Evolutionary conservation across 176 grass and related monocot genomes (phyloP), one percentile per base, ranked within the genome.

Genomic region (Microstegium vimineum): DNA sequence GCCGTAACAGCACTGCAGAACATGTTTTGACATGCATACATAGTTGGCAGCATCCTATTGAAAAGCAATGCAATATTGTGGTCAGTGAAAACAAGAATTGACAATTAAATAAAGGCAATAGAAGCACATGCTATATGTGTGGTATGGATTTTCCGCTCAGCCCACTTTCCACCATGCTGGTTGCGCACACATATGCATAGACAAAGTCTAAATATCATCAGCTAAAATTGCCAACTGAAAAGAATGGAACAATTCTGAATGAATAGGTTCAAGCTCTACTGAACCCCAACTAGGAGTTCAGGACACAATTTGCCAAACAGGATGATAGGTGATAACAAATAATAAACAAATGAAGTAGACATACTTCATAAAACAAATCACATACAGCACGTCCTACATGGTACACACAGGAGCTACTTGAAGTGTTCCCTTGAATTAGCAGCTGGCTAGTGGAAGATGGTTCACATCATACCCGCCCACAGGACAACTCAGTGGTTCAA

Each of bases 401-500:
- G 17, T 27, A 80, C 15, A 62, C 1, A 14, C 30, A 60, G 16
- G 18, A 62, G 3, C 43, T 66, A 83, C 33, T 41, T 83, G 11
- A 80, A 80, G 37, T 69, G 17, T 3, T 45, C 20, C 22, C 43
- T 57, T 1, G 23, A 25, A 76, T 38, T 74, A 77, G 69, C 28
- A 74, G 70, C 27, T 81, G 25, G 31, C 49, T 7, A 6, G 15
- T 57, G 54, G 41, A 84, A 66, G 26, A 72, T 56, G 17, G 66
- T 38, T 60, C 30, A 32, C 31, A 25, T 70, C 8, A 66, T 70
- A 46, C 66, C 10, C 16, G 1, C 38, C 2, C 52, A 64, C 20
- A 75, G 12, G 70, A 35, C 33, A 84, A 75, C 73, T 62, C 52
- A 46, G 45, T 78, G 46, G 46, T 84, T 60, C 38, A 74, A 14